Evolutionary conservation across 2,329 filamentous ascomycete genomes (phyloP), one percentile per base, ranked within the genome.

Genomic region (Rachicladosporium sp.): DNA sequence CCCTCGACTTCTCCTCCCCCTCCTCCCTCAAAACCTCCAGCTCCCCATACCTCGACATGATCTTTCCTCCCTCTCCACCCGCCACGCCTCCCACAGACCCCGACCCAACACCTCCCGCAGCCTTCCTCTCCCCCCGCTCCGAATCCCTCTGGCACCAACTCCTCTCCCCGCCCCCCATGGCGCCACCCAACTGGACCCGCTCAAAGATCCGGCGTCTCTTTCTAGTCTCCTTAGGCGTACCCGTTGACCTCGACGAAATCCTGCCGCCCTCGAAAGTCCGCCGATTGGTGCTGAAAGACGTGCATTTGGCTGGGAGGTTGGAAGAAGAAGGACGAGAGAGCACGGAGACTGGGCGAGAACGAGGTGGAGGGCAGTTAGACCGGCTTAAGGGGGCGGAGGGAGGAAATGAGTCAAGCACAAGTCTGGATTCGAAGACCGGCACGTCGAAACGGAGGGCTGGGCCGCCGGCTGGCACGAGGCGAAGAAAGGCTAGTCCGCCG

Each of bases 251-350:
- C 0, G 91, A 98, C 61, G 91, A 98, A 65, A 96, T 98, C 40
- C 74, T 98, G 6, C 91, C 91, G 0, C 88, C 89, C 0, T 93
- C 85, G 9, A 96, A 96, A 62, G 91, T 98, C 60, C 96, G 96
- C 72, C 96, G 96, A 59, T 78, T 98, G 11, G 74, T 98, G 4
- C 73, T 98, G 1, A 91, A 91, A 0, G 94, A 88, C 4, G 79
- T 91, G 49, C 52, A 60, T 44, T 45, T 59, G 30, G 35, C 52
- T 1, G 38, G 59, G 8, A 51, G 48, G 3, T 42, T 39, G 30
- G 23, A 27, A 6, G 23, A 27, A 3, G 23, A 27, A 7, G 23
- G 7, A 6, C 23, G 23, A 8, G 23, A 27, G 23, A 27, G 7
- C 2, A 7, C 23, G 23, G 23, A 19, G 15, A 19, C 15, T 19